Conservation (phyloP, 352 stramenopile species). For the Phytophthora palmivora region DNA sequence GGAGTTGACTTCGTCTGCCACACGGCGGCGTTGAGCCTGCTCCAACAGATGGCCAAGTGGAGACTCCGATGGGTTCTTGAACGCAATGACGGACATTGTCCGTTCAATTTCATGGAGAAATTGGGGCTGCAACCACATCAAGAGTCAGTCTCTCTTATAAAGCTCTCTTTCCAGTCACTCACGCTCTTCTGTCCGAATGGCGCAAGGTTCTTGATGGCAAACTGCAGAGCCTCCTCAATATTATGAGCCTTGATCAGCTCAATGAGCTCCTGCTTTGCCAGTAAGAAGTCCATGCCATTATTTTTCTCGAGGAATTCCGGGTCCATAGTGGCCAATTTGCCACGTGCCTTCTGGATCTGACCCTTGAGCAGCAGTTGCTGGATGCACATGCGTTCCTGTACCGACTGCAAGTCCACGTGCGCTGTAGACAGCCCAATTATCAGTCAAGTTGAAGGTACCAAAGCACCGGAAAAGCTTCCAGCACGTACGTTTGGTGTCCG, state of each 20-base stretch:
- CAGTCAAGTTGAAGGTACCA: constrained; percentile 23
- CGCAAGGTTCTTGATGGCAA: constrained; percentile 76
- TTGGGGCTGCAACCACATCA: constrained; percentile 45
- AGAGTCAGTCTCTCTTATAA: neutral
- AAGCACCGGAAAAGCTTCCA: neutral
- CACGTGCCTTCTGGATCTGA: constrained; percentile 63
- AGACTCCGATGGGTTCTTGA: constrained; percentile 68
- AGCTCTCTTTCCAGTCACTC: constrained; percentile 20
- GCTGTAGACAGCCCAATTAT: constrained; percentile 35
- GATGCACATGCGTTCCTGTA: constrained; percentile 77
- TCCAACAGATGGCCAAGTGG: constrained; percentile 66
- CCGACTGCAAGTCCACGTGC: constrained; percentile 74
- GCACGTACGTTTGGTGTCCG: constrained; percentile 70
- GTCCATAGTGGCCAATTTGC: constrained; percentile 64
- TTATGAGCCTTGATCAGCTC: constrained; percentile 78
- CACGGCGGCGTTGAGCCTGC: constrained; percentile 64
- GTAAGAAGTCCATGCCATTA: constrained; percentile 69
- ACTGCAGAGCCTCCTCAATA: constrained; percentile 69
- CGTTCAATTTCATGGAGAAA: constrained; percentile 82
- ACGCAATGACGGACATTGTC: constrained; percentile 81
- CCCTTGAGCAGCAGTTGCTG: constrained; percentile 73
- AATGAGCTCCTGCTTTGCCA: constrained; percentile 84
- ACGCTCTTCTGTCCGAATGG: constrained; percentile 81
- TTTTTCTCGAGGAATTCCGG: constrained; percentile 69
- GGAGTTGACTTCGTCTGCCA: constrained; percentile 80